Evolutionary conservation across 2,329 filamentous ascomycete species (phyloP).

Genomic region (Aspergillus pseudoterreus): DNA sequence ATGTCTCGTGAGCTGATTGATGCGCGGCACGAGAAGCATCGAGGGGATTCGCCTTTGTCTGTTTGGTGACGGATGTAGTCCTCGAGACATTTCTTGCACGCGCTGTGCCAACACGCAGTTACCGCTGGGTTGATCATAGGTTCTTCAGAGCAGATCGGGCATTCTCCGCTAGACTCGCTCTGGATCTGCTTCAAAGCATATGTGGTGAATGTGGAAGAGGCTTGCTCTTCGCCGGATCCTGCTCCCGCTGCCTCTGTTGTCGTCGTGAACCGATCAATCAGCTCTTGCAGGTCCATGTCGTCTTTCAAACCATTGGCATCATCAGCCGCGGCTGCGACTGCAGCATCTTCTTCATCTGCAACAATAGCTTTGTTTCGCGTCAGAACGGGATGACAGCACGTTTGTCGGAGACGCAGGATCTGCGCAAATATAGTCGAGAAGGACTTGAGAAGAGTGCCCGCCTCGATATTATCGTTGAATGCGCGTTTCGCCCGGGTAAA

Average conservation of each 20-base stretch:
- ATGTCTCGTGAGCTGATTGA: constrained; percentile 77
- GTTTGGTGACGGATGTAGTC: constrained; percentile 85
- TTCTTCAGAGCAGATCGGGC: constrained; percentile 91
- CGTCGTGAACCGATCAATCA: constrained; percentile 80
- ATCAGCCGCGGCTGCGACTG: constrained; percentile 71
- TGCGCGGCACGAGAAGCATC: constrained; percentile 88
- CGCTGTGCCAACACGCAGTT: constrained; percentile 95
- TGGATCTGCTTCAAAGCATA: constrained; percentile 89
- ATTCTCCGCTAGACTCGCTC: constrained; percentile 82
- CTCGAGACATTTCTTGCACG: constrained; percentile 89
- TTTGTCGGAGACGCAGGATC: constrained; percentile 85
- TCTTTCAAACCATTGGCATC: constrained; percentile 78
- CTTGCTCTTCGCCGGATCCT: constrained; percentile 38
- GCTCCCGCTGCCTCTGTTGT: constrained; percentile 55
- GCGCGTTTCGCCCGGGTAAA: constrained; percentile 77
- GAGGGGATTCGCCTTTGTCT: constrained; percentile 69
- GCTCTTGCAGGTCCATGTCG: constrained; percentile 87
- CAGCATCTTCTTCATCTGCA: constrained; percentile 82
- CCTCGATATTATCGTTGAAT: constrained; percentile 81
- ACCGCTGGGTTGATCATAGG: constrained; percentile 93
- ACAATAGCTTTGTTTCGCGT: constrained; percentile 81
- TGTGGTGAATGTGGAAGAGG: constrained; percentile 73
- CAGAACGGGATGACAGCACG: constrained; percentile 88
- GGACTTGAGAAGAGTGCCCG: constrained; percentile 88
- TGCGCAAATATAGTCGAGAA: constrained; percentile 98